Percentiles rank a stretch among this genome's conserved stretches.
Evolutionary conservation across 2,329 filamentous ascomycete genomes (phyloP).

Genomic region (Exophiala mesophila): DNA sequence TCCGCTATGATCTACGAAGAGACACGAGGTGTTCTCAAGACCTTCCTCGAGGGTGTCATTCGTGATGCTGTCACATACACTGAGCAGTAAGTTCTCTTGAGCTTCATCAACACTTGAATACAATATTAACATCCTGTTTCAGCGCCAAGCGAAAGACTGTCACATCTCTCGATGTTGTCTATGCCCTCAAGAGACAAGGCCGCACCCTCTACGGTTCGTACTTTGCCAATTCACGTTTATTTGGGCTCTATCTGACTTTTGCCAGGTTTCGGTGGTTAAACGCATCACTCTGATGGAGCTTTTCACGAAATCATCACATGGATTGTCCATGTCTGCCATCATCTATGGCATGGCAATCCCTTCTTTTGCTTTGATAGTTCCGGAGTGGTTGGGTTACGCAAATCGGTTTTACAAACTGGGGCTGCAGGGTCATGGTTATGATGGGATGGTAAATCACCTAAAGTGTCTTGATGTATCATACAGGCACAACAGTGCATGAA

Average conservation of each 20-base stretch:
- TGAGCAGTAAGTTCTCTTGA: slow-evolving; percentile 55
- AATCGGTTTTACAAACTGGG: slow-evolving; percentile 23
- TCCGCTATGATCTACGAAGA: slow-evolving; percentile 87
- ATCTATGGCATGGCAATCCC: slow-evolving; percentile 12
- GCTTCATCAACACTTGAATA: slow-evolving; percentile 35
- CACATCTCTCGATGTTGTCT: slow-evolving; percentile 57
- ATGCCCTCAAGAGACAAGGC: slow-evolving; percentile 60
- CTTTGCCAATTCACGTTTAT: not conserved
- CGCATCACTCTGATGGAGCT: slow-evolving; percentile 6
- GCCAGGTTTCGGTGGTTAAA: slow-evolving; percentile 65
- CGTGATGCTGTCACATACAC: slow-evolving; percentile 76
- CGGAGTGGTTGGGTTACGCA: slow-evolving; percentile 23
- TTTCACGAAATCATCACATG: slow-evolving; percentile 14
- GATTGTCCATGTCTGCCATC: slow-evolving; percentile 12
- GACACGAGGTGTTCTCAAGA: slow-evolving; percentile 74
- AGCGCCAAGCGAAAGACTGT: slow-evolving; percentile 52
- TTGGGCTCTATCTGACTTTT: not conserved
- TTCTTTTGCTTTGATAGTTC: slow-evolving; percentile 20
- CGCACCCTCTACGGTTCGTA: slow-evolving; percentile 71
- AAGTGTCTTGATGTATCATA: slow-evolving; percentile 25
- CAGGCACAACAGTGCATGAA: slow-evolving; percentile 17
- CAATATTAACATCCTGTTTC: slow-evolving; percentile 75
- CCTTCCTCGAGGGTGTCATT: slow-evolving; percentile 78
- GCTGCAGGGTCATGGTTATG: slow-evolving; percentile 24
- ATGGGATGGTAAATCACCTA: slow-evolving; percentile 23